These are phyloP conservation scores for Tylopilus vinaceipallidus DNA, from an alignment of 768 basidiomycete species.

Conservation along the genomic window DNA sequence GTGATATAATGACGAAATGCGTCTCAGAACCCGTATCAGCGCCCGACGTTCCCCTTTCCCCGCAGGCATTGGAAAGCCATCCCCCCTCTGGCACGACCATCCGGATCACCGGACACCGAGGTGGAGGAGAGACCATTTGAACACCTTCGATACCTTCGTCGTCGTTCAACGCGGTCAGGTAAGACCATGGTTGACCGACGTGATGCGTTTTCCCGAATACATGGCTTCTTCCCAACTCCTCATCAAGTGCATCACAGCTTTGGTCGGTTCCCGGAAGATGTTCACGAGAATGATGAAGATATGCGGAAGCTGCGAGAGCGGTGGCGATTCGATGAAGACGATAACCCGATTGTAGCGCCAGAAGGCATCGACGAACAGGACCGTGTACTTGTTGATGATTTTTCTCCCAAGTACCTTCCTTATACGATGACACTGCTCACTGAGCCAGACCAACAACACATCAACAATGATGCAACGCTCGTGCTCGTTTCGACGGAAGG, in stretches of 20 bases:
- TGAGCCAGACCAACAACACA: constrained; percentile 50
- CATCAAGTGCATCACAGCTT: constrained; percentile 12
- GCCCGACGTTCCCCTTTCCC: constrained; percentile 52
- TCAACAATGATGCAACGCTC: constrained; percentile 52
- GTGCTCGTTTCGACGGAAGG: constrained; percentile 45
- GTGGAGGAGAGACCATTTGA: constrained; percentile 22
- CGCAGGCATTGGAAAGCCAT: constrained; percentile 69
- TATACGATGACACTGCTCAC: constrained; percentile 55
- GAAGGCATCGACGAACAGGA: constrained; percentile 68
- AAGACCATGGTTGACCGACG: constrained; percentile 75
- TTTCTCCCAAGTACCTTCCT: constrained; percentile 55
- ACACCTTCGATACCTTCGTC: constrained; percentile 46
- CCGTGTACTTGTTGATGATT: constrained; percentile 70
- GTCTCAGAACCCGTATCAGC: constrained; percentile 67
- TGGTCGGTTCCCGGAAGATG: constrained; percentile 28
- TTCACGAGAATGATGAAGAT: constrained; percentile 38
- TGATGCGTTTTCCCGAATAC: constrained; percentile 28
- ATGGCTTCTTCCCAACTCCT: constrained; percentile 21
- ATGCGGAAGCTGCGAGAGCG: constrained; percentile 46
- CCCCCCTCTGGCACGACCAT: constrained; percentile 36
- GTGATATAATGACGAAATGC: constrained; percentile 4
- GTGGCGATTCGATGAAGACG: constrained; percentile 72
- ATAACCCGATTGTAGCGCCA: constrained; percentile 51
- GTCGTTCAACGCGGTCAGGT: constrained; percentile 83
- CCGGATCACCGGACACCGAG: constrained; percentile 27